Evolutionary conservation across 441 rosid genomes (phyloP).

Genomic region (Manihot esculenta): DNA sequence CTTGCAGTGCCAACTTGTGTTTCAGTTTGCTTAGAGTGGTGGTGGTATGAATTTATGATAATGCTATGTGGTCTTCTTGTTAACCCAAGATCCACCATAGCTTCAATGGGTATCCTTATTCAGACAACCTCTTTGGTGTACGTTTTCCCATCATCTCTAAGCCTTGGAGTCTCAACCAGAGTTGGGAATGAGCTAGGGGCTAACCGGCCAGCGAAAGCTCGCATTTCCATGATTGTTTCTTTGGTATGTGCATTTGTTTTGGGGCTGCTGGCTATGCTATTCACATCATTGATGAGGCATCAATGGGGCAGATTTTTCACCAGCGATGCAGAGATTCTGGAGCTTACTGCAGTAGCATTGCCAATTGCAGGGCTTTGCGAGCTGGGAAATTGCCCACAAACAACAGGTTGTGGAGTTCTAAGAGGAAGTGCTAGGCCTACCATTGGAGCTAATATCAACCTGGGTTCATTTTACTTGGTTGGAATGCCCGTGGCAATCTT

Average conservation of each 20-base stretch:
- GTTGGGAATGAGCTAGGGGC: slow-evolving; percentile 93
- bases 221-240: slow-evolving; percentile 74
- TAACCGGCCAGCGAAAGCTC: slow-evolving; percentile 71
- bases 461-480: slow-evolving; percentile 90
- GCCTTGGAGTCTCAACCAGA: slow-evolving; percentile 90
- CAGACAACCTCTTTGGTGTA: slow-evolving; percentile 89
- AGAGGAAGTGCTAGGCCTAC: slow-evolving; percentile 95
- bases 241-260: slow-evolving; percentile 49
- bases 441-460: slow-evolving; percentile 85
- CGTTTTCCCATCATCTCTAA: slow-evolving; percentile 85
- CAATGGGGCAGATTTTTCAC: slow-evolving; percentile 89
- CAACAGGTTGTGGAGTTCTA: slow-evolving; percentile 87
- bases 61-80: slow-evolving; percentile 73
- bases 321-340: slow-evolving; percentile 58
- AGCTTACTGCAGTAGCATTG: slow-evolving; percentile 75
- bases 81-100: slow-evolving; percentile 83
- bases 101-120: slow-evolving; percentile 95
- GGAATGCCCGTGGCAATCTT: slow-evolving; percentile 89
- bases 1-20: slow-evolving; percentile 86
- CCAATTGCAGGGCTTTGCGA: slow-evolving; percentile 93
- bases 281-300: slow-evolving; percentile 69
- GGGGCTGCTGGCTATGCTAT: slow-evolving; percentile 71
- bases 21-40: slow-evolving; percentile 98
- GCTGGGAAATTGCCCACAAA: slow-evolving; percentile 96
- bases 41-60: slow-evolving; percentile 99